Evolutionary conservation across 1,284 basidiomycete species (phyloP), one percentile per base, ranked within the genome.

Genomic region (Fomes fomentarius): DNA sequence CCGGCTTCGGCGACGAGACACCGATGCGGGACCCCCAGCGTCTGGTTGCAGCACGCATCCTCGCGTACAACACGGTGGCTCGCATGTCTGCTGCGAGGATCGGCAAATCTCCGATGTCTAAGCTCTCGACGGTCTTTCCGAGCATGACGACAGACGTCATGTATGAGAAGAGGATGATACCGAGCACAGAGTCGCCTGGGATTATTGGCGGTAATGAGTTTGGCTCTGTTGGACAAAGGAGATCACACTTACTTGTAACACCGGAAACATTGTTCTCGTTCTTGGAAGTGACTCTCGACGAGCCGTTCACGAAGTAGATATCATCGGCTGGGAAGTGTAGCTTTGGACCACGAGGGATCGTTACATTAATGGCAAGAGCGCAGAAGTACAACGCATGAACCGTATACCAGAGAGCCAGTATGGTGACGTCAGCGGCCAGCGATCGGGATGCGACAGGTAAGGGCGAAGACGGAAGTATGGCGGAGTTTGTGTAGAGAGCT

Each of bases 91-190:
- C 82, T 0, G 87, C 83, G 8, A 94, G 78, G 49, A 95, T 84
- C 1, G 93, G 93, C 39, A 95, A 73, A 69, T 95, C 93, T 58
- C 85, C 91, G 21, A 94, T 91, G 63, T 95, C 91, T 52, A 95
- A 80, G 51, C 83, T 87, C 54, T 82, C 78, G 3, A 87, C 77
- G 9, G 77, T 78, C 68, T 92, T 85, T 4, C 92, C 92, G 40
- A 92, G 84, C 81, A 86, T 85, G 53, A 95, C 84, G 8, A 95
- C 90, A 58, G 87, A 86, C 1, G 89, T 92, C 25, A 89, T 91
- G 69, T 93, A 94, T 14, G 84, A 85, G 71, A 95, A 95, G 10
- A 93, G 69, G 4, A 93, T 69, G 49, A 76, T 75, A 47, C 82
- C 82, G 71, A 80, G 83, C 1, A 86, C 77, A 12, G 70, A 72